phyloP scores from a whole-genome alignment of 148 eudicot genomes.

The Mesembryanthemum crystallinum region DNA sequence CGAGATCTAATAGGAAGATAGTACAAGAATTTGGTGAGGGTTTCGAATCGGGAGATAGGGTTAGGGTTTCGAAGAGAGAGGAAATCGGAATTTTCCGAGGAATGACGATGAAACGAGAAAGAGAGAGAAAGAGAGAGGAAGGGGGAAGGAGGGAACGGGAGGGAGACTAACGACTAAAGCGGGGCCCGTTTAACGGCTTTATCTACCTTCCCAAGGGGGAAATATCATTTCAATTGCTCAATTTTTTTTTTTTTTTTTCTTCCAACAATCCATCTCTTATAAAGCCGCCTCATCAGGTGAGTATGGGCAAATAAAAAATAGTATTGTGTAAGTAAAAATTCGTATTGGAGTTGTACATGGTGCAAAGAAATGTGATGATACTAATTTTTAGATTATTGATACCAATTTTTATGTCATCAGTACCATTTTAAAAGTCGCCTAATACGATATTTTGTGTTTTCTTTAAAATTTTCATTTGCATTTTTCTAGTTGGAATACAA shows the following conservation, averaged over 20 bases:
- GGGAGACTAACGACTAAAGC: conserved; percentile 20
- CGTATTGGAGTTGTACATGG: too few species aligned
- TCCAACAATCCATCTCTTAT: not conserved
- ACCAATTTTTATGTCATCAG: too few species aligned
- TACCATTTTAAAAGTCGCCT: too few species aligned
- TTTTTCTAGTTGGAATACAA: too few species aligned
- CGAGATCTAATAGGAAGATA: not conserved
- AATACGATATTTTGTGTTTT: too few species aligned
- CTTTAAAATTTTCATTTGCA: too few species aligned
- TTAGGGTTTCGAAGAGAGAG: conserved; percentile 17
- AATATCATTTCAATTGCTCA: not conserved
- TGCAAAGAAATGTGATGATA: too few species aligned
- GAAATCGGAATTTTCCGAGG: not conserved
- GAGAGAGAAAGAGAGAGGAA: conserved; percentile 9
- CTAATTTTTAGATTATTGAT: too few species aligned
- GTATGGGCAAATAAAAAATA: too few species aligned
- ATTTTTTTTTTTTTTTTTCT: not conserved
- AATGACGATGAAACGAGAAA: conserved; percentile 3
- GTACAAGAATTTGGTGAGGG: not conserved
- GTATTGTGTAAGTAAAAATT: too few species aligned
- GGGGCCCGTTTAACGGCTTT: conserved; percentile 28
- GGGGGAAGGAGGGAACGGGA: not conserved
- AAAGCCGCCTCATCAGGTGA: too few species aligned
- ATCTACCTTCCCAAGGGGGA: conserved; percentile 7
- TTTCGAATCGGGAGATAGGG: not conserved